These are phyloP conservation scores for Naganishia friedmannii DNA, from an alignment of 768 basidiomycete genomes.

Conservation along the genomic window DNA sequence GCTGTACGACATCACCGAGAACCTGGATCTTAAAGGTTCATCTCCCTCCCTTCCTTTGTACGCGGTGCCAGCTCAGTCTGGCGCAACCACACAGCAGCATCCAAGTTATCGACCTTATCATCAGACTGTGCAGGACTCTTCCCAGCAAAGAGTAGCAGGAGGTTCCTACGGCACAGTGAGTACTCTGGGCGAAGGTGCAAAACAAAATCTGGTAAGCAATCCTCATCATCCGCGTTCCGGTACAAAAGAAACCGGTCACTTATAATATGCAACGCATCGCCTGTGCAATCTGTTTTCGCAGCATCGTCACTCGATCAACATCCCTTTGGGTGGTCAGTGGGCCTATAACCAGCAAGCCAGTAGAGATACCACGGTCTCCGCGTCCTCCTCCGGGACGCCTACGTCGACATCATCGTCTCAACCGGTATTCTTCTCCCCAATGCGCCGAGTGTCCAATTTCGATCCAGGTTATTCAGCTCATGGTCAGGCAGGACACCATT, in stretches of 20 bases:
- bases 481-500: background rate
- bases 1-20: background rate
- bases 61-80: constrained; percentile 13
- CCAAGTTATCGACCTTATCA: background rate
- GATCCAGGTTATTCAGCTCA: background rate
- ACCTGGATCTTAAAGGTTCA: background rate
- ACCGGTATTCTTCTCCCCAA: constrained; percentile 12
- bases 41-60: constrained; percentile 34
- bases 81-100: background rate
- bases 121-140: background rate
- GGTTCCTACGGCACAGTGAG: background rate
- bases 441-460: constrained; percentile 19
- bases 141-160: background rate
- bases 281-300: background rate
- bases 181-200: background rate
- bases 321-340: background rate
- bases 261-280: background rate
- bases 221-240: background rate
- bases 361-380: background rate
- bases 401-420: background rate
- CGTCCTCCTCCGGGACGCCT: background rate
- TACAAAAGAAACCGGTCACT: too few relatives aligned
- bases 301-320: constrained; percentile 27
- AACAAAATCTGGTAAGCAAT: background rate
- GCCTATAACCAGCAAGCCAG: background rate